Evolutionary conservation across 2,329 filamentous ascomycete species (phyloP).

Genomic region (Paraphoma chrysanthemicola): DNA sequence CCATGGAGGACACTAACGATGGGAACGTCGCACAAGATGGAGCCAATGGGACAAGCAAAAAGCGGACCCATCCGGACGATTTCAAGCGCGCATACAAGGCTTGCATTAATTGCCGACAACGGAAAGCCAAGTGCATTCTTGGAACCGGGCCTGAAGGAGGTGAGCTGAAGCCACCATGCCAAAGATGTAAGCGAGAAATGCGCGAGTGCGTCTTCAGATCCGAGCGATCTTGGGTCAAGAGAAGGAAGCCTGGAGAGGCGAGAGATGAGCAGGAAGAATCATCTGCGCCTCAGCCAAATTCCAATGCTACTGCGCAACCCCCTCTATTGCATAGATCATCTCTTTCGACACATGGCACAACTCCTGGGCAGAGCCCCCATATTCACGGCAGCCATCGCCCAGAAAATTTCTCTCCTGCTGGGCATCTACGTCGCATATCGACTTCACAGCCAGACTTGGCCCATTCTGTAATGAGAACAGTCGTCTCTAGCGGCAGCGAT

Average conservation of each 20-base stretch:
- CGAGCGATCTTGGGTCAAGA: constrained; percentile 48
- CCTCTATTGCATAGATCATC: constrained; percentile 33
- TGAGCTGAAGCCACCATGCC: constrained; percentile 54
- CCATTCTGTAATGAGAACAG: constrained; percentile 54
- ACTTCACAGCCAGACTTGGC: constrained; percentile 45
- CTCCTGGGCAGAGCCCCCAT: constrained; percentile 36
- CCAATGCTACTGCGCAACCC: constrained; percentile 14
- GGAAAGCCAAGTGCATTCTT: constrained; percentile 61
- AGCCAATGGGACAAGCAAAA: constrained; percentile 30
- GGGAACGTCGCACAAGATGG: constrained; percentile 23
- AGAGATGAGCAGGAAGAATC: constrained; percentile 29
- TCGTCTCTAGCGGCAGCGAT: constrained; percentile 62
- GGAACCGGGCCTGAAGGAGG: constrained; percentile 50
- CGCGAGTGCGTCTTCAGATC: constrained; percentile 56
- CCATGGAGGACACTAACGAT: constrained; percentile 22
- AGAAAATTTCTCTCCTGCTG: constrained; percentile 38
- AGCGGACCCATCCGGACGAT: constrained; percentile 48
- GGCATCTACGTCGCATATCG: constrained; percentile 39
- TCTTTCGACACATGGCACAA: constrained; percentile 30
- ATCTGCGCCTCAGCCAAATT: constrained; percentile 13
- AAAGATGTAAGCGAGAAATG: constrained; percentile 59
- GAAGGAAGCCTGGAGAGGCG: constrained; percentile 41
- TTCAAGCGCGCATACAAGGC: constrained; percentile 64
- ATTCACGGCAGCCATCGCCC: constrained; percentile 28
- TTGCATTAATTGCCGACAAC: constrained; percentile 60